Conservation (phyloP, 371 early-diverging fungal species). For the Saksenaea oblongispora region DNA sequence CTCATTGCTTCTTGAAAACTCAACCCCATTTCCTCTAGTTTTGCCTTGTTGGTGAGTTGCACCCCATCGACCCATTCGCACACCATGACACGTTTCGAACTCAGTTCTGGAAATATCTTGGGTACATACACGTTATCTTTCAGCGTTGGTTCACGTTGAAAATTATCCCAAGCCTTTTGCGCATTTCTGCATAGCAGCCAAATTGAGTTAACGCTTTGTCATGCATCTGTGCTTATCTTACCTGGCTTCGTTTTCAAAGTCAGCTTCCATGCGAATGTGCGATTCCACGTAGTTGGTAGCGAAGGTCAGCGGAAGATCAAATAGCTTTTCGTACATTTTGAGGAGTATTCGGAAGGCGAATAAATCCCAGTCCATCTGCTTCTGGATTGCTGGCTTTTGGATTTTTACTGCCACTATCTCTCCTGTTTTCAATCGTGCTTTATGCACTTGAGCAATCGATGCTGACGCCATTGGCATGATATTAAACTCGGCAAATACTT, state of each 20-base stretch:
- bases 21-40: constrained; percentile 40
- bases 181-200: constrained; percentile 56
- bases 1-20: constrained; percentile 67
- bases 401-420: constrained; percentile 89
- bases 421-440: constrained; percentile 74
- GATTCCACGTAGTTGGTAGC: constrained; percentile 73
- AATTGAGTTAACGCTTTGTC: neutral
- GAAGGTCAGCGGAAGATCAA: constrained; percentile 87
- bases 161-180: constrained; percentile 55
- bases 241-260: constrained; percentile 74
- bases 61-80: constrained; percentile 89
- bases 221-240: constrained; percentile 7
- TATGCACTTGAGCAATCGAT: constrained; percentile 94
- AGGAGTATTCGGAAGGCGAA: constrained; percentile 65
- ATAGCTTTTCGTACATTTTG: constrained; percentile 67
- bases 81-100: constrained; percentile 74
- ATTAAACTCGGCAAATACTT: constrained; percentile 76
- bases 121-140: constrained; percentile 73
- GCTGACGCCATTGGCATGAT: constrained; percentile 82
- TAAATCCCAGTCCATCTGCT: constrained; percentile 87
- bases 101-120: constrained; percentile 74
- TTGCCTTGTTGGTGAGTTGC: constrained; percentile 57
- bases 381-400: constrained; percentile 85
- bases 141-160: constrained; percentile 61
- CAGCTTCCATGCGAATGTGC: constrained; percentile 84